Evolutionary conservation across 495 filamentous ascomycete species (phyloP), one percentile per base, ranked within the genome.

Genomic region (Cryomyces minteri): DNA sequence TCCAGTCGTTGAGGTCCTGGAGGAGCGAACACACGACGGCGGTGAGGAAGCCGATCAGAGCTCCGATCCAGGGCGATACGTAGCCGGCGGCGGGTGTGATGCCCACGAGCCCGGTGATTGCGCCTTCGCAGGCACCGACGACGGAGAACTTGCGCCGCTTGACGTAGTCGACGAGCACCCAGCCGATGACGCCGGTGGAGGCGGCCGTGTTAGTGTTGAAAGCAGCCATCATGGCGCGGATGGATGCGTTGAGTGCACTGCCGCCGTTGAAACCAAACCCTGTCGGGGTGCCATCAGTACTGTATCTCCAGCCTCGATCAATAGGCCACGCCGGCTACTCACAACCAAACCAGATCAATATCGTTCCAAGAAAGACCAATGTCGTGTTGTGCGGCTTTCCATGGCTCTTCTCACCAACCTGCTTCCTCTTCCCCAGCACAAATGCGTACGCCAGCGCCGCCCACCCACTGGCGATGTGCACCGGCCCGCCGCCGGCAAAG

Each of bases 401-500:
- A 14, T 51, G 45, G n/a, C 7, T 11, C 33, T 46, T 51, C 6
- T 29, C 39, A 4, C 34, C 41, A 4, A 40, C 39, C 31, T 53
- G 47, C 32, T 39, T 48, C 1, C 54, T 34, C 1, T 18, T 40
- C 1, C 51, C 48, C 9, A 56, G 45, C 51, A 56, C 51, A 14
- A 56, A 6, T 0, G 48, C 14, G 51, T 48, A 56, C 33, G 88
- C 84, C 32, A 37, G 34, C 34, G 34, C 34, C 9, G 9, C 83
- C 40, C 74, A 77, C 29, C 88, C 88, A 7, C 85, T 93, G 37
- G 82, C 70, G 56, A 95, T 94, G 64, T 95, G 88, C 32, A 95
- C 88, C 3, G 88, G 88, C 5, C 87, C 94, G 54, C 88, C 88
- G 58, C 88, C 88, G 39, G 88, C 88, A 54, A 92, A 95, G 61